Evolutionary conservation across 1,284 basidiomycete species (phyloP).

Genomic region (Cryptococcus neoformans): DNA sequence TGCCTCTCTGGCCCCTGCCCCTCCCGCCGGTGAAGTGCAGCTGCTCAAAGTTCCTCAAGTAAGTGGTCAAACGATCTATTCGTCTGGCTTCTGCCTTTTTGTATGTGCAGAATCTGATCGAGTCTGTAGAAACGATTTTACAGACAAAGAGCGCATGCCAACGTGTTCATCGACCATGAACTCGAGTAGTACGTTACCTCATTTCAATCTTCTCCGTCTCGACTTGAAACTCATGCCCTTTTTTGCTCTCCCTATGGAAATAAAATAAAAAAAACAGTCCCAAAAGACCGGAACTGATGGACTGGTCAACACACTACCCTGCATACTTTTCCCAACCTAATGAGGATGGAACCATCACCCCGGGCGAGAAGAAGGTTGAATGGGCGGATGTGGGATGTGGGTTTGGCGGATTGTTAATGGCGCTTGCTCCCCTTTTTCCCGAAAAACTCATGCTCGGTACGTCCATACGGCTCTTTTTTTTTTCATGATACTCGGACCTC

Average conservation of each 20-base stretch:
- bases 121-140: slow-evolving; percentile 83
- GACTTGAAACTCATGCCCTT: neutral
- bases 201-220: neutral
- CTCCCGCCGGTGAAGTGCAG: slow-evolving; percentile 9
- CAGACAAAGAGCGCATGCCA: slow-evolving; percentile 95
- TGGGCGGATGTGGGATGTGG: slow-evolving; percentile 98
- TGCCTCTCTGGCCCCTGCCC: neutral
- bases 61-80: slow-evolving; percentile 1
- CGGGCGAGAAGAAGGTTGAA: slow-evolving; percentile 60
- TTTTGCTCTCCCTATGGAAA: neutral
- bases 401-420: slow-evolving; percentile 90
- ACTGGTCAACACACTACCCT: slow-evolving; percentile 86
- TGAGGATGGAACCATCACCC: slow-evolving; percentile 18
- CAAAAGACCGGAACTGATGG: slow-evolving; percentile 68
- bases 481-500: neutral
- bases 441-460: slow-evolving; percentile 90
- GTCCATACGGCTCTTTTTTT: slow-evolving; percentile 32
- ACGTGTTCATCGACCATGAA: slow-evolving; percentile 95
- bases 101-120: neutral
- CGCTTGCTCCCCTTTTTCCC: slow-evolving; percentile 87
- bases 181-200: slow-evolving; percentile 64
- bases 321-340: slow-evolving; percentile 54
- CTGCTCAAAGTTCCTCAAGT: slow-evolving; percentile 38
- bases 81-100: neutral
- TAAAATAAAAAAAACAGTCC: slow-evolving; percentile 54